Evolutionary conservation across 768 basidiomycete species (phyloP), one percentile per base, ranked within the genome.

Genomic region (Galerina sulciceps): DNA sequence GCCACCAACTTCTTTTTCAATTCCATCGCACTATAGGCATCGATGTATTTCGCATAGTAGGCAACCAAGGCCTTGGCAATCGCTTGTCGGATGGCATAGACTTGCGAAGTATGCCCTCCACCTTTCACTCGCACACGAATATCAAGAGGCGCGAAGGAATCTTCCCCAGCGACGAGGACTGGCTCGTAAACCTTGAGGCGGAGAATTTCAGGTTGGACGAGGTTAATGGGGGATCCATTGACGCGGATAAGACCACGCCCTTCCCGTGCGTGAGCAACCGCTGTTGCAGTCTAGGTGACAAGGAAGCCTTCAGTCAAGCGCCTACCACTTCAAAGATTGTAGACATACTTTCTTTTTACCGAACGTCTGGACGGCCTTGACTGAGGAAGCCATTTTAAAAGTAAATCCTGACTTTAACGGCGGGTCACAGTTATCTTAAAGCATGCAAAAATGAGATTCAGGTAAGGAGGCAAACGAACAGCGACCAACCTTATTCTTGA

Each of bases 101-200:
- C 85, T 78, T 99, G 96, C 54, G 96, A 96, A 59, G 94, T 95
- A 83, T 99, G 97, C 78, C 97, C 97, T 85, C 97, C 97, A 75
- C 97, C 97, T 78, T 95, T 96, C 66, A 97, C 96, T 50, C 96
- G 93, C 54, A 99, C 93, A 66, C 96, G 93, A 78, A 99, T 95
- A 80, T 99, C 96, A 68, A 99, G 83, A 65, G 82, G 81, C 57
- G 83, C 78, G 73, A 98, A 95, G 38, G 90, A 84, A 45, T 97
- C 94, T 71, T 94, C 91, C 61, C 94, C 94, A 59, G 89, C 89
- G 58, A 97, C 91, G 67, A 99, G 91, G 72, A 99, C 83, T 60
- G 97, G 91, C 77, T 98, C 96, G 79, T 99, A 99, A 68, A 98
- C 87, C 83, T 99, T 99, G 81, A 96, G 88, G 67, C 97, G 94